Percentiles rank a stretch among this genome's conserved stretches.
Conservation (phyloP, 1,284 basidiomycete species). For the Trichosporon asahii region DNA sequence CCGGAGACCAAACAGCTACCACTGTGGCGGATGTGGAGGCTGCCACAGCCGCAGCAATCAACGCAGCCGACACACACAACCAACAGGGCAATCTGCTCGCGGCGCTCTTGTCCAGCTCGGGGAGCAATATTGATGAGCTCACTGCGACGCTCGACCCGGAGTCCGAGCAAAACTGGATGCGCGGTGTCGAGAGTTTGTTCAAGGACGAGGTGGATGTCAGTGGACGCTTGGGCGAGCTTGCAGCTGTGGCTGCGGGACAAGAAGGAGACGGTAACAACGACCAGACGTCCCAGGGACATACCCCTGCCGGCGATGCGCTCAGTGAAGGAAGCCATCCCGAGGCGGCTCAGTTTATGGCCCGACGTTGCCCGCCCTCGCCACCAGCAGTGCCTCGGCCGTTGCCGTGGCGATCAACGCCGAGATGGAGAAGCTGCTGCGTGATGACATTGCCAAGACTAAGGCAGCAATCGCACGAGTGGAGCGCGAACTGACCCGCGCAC, state of each 20-base stretch:
- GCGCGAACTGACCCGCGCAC: slow-evolving; percentile 24
- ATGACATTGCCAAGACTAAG: slow-evolving; percentile 39
- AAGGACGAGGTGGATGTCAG: slow-evolving; percentile 37
- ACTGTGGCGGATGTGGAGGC: slow-evolving; percentile 11
- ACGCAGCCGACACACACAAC: slow-evolving; percentile 22
- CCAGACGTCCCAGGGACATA: not conserved
- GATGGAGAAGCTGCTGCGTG: slow-evolving; percentile 40
- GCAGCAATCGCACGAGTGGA: slow-evolving; percentile 34
- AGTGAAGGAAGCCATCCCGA: slow-evolving; percentile 4
- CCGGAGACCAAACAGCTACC: not conserved
- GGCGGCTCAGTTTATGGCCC: not conserved
- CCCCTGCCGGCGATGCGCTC: not conserved
- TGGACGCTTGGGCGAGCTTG: slow-evolving; percentile 44
- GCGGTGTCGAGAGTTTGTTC: slow-evolving; percentile 39
- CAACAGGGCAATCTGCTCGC: slow-evolving; percentile 43
- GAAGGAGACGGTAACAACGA: slow-evolving; percentile 19
- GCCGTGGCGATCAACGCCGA: slow-evolving; percentile 42
- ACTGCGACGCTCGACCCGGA: slow-evolving; percentile 28
- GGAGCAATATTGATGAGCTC: slow-evolving; percentile 19
- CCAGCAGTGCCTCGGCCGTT: slow-evolving; percentile 7
- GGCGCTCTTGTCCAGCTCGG: slow-evolving; percentile 35
- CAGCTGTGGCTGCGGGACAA: slow-evolving; percentile 38
- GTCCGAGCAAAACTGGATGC: slow-evolving; percentile 33
- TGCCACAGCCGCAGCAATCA: not conserved
- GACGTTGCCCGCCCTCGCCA: not conserved